A percentile compares a stretch with the other conserved stretches of the same genome.
Evolutionary conservation across 148 eudicot species (phyloP).

Genomic region (Rhododendron molle): DNA sequence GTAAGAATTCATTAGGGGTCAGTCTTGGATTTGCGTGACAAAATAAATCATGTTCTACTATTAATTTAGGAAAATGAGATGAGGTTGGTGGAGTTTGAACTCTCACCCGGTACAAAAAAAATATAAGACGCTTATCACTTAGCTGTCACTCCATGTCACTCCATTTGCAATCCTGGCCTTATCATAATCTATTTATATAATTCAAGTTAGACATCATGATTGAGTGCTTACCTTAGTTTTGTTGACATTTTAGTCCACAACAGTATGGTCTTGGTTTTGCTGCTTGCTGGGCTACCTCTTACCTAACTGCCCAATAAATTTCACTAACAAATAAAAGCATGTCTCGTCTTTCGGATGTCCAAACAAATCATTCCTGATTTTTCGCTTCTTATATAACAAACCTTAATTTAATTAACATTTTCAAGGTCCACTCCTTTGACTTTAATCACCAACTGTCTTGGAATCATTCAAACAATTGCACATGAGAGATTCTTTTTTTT

Average conservation of each 20-base stretch:
- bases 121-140: no score
- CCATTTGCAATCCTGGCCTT: background rate
- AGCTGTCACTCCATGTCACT: no score
- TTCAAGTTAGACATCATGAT: background rate
- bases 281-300: background rate
- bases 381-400: background rate
- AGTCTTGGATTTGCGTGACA: background rate
- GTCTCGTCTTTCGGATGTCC: conserved; percentile 10
- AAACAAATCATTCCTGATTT: conserved; percentile 15
- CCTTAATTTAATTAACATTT: background rate
- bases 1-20: background rate
- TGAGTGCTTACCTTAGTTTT: conserved; percentile 22
- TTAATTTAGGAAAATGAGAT: no score
- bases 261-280: background rate
- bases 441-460: background rate
- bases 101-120: no score
- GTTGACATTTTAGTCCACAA: conserved; percentile 22
- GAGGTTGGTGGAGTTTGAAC: no score
- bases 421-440: conserved; percentile 19
- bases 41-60: no score
- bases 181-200: background rate
- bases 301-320: background rate
- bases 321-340: background rate
- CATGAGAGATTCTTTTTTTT: background rate
- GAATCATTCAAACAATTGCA: conserved; percentile 2